Evolutionary conservation across 805 yeast genomes (phyloP).

Genomic region (Barnettozyma siamensis): DNA sequence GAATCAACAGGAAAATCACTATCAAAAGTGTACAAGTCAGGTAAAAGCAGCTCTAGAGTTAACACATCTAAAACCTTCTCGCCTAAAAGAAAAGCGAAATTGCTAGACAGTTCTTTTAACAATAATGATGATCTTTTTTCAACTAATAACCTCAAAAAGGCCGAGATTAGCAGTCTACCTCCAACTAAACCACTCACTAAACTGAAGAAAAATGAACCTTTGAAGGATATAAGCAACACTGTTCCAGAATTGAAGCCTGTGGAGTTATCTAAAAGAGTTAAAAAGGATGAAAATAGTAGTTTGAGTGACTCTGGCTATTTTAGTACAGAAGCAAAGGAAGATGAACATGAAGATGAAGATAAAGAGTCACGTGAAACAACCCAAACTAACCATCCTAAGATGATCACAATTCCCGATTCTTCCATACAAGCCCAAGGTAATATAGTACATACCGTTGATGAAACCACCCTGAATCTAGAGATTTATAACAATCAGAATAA

Average conservation of each 20-base stretch:
- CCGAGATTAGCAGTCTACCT: constrained; percentile 1
- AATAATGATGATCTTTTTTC: constrained; percentile 18
- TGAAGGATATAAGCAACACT: too few relatives aligned
- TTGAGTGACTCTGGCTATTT: not conserved
- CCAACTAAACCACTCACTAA: not conserved
- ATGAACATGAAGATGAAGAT: not conserved
- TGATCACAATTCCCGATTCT: not conserved
- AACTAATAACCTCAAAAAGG: constrained; percentile 7
- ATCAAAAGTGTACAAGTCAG: not conserved
- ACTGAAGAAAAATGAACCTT: not conserved
- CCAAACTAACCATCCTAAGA: too few relatives aligned
- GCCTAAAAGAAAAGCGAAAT: constrained; percentile 11
- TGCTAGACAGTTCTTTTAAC: constrained; percentile 21
- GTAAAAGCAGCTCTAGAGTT: constrained; percentile 1
- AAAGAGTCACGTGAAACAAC: too few relatives aligned
- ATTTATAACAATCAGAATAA: too few relatives aligned
- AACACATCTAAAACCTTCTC: constrained; percentile 4
- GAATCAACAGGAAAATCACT: constrained; percentile 12
- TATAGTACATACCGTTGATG: not conserved
- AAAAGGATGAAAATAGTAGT: not conserved
- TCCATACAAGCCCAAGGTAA: not conserved
- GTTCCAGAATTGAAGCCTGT: not conserved
- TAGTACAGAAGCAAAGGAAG: not conserved
- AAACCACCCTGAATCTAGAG: not conserved
- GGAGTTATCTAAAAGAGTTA: not conserved